These are phyloP conservation scores for Botryotinia globosa DNA, from an alignment of 2,329 filamentous ascomycete genomes.

Conservation along the genomic window DNA sequence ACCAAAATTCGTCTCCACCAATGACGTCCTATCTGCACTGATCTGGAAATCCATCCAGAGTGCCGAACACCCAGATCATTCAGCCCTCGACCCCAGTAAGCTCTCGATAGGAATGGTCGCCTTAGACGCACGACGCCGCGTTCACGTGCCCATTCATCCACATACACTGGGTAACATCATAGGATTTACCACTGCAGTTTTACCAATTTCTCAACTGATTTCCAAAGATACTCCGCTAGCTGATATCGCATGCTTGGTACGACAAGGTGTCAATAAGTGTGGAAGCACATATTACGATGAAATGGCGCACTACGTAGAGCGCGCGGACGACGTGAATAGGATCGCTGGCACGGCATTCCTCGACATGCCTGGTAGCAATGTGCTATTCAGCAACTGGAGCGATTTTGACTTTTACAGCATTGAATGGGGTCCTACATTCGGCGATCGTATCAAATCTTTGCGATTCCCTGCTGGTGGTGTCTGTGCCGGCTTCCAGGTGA, in stretches of 20 bases:
- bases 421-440: conserved; percentile 12
- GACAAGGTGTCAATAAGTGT: conserved; percentile 2
- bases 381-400: conserved; percentile 1
- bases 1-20: conserved; percentile 14
- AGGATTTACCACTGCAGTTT: neutral
- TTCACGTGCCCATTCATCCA: conserved; percentile 4
- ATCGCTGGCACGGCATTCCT: conserved; percentile 10
- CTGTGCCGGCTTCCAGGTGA: conserved; percentile 9
- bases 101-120: neutral
- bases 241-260: conserved; percentile 1
- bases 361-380: conserved; percentile 12
- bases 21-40: conserved; percentile 9
- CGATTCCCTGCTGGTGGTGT: conserved; percentile 1
- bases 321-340: conserved; percentile 2
- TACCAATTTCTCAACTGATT: neutral
- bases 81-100: conserved; percentile 2
- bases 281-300: conserved; percentile 2
- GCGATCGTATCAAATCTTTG: conserved; percentile 1
- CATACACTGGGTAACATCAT: conserved; percentile 5
- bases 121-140: conserved; percentile 7
- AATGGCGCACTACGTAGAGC: conserved; percentile 1
- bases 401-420: conserved; percentile 12
- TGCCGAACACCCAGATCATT: conserved; percentile 6
- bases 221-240: conserved; percentile 5
- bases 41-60: conserved; percentile 10